Evolutionary conservation across 2,329 filamentous ascomycete species (phyloP).

Genomic region (Penicillium concentricum): DNA sequence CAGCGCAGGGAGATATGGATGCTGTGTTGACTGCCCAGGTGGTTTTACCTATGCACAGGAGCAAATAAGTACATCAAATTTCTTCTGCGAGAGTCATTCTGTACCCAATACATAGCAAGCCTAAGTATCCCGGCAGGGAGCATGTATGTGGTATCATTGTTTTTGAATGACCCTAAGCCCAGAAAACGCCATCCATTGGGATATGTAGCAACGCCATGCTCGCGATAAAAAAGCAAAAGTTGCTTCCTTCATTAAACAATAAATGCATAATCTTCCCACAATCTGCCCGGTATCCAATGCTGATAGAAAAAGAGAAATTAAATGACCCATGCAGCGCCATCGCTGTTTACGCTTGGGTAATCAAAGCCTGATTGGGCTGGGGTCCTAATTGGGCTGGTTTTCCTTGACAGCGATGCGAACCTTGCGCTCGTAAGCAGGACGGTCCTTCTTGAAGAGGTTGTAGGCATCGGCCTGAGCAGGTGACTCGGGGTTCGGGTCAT

Average conservation of each 20-base stretch:
- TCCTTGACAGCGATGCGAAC: slow-evolving; percentile 84
- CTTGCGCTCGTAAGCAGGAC: slow-evolving; percentile 80
- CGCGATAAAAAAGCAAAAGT: slow-evolving; percentile 17
- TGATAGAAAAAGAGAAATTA: slow-evolving; percentile 13
- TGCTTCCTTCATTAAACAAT: slow-evolving; percentile 15
- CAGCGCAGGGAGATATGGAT: not conserved
- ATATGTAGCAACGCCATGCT: slow-evolving; percentile 29
- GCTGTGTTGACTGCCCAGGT: not conserved
- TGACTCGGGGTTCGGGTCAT: slow-evolving; percentile 95
- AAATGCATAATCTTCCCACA: slow-evolving; percentile 16
- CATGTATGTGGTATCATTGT: slow-evolving; percentile 2
- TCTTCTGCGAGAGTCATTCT: not conserved
- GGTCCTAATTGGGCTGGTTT: slow-evolving; percentile 86
- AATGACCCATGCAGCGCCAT: slow-evolving; percentile 2
- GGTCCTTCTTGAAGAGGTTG: slow-evolving; percentile 92
- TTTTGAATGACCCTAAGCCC: slow-evolving; percentile 4
- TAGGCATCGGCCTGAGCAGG: slow-evolving; percentile 97
- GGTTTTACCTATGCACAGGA: not conserved
- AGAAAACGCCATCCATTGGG: slow-evolving; percentile 22
- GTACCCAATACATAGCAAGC: not conserved
- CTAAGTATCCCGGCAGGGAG: not conserved
- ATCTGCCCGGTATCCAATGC: slow-evolving; percentile 5
- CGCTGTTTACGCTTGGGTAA: slow-evolving; percentile 3
- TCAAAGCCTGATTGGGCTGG: slow-evolving; percentile 61
- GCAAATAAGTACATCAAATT: not conserved